Evolutionary conservation across 1,284 basidiomycete species (phyloP).

Genomic region (Coniferiporia weirii): DNA sequence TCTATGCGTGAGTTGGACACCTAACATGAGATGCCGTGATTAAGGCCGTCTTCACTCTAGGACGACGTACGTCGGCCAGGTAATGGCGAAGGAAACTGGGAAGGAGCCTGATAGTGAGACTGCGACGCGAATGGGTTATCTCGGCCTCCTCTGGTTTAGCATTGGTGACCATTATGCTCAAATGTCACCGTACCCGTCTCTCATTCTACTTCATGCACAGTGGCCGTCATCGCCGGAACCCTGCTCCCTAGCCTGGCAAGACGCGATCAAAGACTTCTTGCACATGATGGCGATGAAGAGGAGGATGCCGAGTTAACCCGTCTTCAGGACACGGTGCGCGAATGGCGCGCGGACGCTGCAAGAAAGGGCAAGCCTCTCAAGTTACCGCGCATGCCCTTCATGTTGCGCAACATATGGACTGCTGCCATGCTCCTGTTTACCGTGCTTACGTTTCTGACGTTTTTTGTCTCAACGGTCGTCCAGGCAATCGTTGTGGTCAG

Average conservation of each 20-base stretch:
- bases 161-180: constrained; percentile 49
- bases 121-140: constrained; percentile 82
- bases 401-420: constrained; percentile 89
- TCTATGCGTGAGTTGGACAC: constrained; percentile 65
- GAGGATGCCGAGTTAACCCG: constrained; percentile 68
- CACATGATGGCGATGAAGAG: constrained; percentile 62
- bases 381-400: constrained; percentile 81
- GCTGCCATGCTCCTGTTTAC: constrained; percentile 78
- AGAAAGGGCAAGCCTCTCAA: constrained; percentile 64
- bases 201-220: constrained; percentile 34
- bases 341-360: constrained; percentile 80
- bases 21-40: background rate
- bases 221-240: constrained; percentile 80
- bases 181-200: background rate
- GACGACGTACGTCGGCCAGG: constrained; percentile 87
- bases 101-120: constrained; percentile 71
- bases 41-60: constrained; percentile 30
- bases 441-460: constrained; percentile 73
- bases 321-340: constrained; percentile 62
- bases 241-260: constrained; percentile 78
- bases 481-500: constrained; percentile 81
- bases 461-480: constrained; percentile 74
- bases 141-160: constrained; percentile 89
- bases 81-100: constrained; percentile 77
- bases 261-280: constrained; percentile 72